Base-by-base conservation (phyloP, 345 rosid species). In the Melaleuca alternifolia region DNA sequence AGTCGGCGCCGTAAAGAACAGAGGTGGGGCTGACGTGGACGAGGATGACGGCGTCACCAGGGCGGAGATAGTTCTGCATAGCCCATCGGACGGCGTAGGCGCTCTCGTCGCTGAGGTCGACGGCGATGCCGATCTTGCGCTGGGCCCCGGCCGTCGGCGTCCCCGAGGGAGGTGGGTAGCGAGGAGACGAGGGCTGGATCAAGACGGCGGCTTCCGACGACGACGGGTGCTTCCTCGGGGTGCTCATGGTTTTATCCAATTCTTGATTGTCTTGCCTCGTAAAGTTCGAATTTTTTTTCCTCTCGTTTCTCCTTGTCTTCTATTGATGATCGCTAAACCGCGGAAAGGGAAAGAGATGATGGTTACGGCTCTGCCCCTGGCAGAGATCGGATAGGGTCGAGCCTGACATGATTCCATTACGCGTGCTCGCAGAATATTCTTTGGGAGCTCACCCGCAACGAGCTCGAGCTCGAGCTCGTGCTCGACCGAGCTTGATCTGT, bases 21-120 rank as follows among this genome's bases (percentile, higher is more conserved):
- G 90, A 92, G 11, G 99, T 96, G 59, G 97, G 96, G 4, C 92
- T 91, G 33, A 96, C 98, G 86, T 95, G 98, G 85, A 96, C 91
- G 71, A 96, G 94, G 57, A 95, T 86, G 30, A 95, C 99, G 54
- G 93, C 92, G 87, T 95, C 98, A 0, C 97, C 99, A 10, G 95
- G 91, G 21, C 99, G 98, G 85, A 96, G 95, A 79, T 95, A 96
- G 92, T 96, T 96, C 83, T 95, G 96, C 41, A 96, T 94, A 2
- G 97, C 93, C 99, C 99, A 96, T 37, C 91, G 87, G 84, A 96
- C 97, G 59, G 99, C 97, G 87, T 89, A 91, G 2, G 96, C 99
- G 84, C 97, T 93, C 91, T 96, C 98, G 86, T 94, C 94, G 89
- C 97, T 94, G 3, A 96, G 95, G 91, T 96, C 99, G 54, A 96